Evolutionary conservation across 768 basidiomycete species (phyloP).

Genomic region (Coprinopsis sp.): DNA sequence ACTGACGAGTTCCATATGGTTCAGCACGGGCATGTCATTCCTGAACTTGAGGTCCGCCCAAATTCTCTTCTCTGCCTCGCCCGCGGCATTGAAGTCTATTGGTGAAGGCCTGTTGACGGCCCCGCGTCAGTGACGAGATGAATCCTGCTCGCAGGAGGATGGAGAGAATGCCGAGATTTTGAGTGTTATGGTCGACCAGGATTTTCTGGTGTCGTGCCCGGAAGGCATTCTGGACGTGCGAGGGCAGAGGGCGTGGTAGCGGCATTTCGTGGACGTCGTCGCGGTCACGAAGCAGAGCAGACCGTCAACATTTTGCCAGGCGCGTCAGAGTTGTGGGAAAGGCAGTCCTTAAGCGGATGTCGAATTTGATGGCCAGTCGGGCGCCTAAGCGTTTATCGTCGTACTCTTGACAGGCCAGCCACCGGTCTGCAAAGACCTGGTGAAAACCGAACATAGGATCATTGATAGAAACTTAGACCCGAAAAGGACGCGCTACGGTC

Average conservation of each 20-base stretch:
- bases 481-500: too few relatives aligned
- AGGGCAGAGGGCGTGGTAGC: constrained; percentile 81
- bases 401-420: too few relatives aligned
- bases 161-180: constrained; percentile 88
- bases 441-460: too few relatives aligned
- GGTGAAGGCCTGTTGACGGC: constrained; percentile 66
- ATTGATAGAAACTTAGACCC: too few relatives aligned
- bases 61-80: constrained; percentile 70
- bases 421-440: too few relatives aligned
- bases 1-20: constrained; percentile 75
- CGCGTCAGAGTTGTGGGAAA: too few relatives aligned
- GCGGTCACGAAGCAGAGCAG: too few relatives aligned
- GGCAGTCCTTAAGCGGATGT: too few relatives aligned
- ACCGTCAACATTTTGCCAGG: too few relatives aligned
- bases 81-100: constrained; percentile 48
- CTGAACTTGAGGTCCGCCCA: constrained; percentile 96
- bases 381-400: too few relatives aligned
- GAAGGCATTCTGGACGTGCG: constrained; percentile 90
- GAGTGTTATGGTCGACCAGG: constrained; percentile 75
- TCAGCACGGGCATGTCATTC: constrained; percentile 80
- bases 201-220: constrained; percentile 77
- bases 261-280: too few relatives aligned
- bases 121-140: constrained; percentile 76
- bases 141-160: constrained; percentile 92
- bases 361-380: too few relatives aligned